These are phyloP conservation scores for Tremella yokohamensis DNA, from an alignment of 768 basidiomycete species.

Conservation along the genomic window DNA sequence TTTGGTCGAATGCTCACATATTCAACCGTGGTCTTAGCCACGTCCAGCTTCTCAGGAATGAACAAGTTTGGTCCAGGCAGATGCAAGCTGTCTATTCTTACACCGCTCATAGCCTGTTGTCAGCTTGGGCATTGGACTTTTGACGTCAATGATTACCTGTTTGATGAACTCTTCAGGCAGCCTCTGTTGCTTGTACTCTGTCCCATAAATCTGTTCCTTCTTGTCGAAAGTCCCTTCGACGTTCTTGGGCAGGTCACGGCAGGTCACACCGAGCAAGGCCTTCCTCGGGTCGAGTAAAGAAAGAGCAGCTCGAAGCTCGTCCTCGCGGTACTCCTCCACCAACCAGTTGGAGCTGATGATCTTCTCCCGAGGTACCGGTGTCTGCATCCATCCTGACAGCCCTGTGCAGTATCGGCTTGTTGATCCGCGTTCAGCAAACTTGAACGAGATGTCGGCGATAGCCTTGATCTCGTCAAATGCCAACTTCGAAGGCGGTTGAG, in stretches of 20 bases:
- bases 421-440: constrained; percentile 77
- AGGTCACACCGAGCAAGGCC: constrained; percentile 74
- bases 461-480: constrained; percentile 72
- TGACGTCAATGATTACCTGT: constrained; percentile 43
- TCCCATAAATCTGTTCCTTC: constrained; percentile 88
- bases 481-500: constrained; percentile 54
- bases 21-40: constrained; percentile 67
- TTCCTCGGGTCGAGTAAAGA: constrained; percentile 64
- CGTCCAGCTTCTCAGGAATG: constrained; percentile 78
- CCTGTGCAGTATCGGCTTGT: constrained; percentile 76
- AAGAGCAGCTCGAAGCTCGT: constrained; percentile 55
- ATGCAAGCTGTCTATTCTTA: constrained; percentile 59
- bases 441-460: constrained; percentile 71
- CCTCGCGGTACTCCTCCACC: constrained; percentile 69
- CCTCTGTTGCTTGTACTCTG: constrained; percentile 66
- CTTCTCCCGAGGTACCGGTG: constrained; percentile 76
- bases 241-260: constrained; percentile 63
- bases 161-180: constrained; percentile 60
- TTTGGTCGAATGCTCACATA: constrained; percentile 55
- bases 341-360: constrained; percentile 69
- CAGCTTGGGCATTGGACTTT: constrained; percentile 7
- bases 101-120: constrained; percentile 61
- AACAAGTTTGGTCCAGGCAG: constrained; percentile 86
- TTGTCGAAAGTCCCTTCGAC: constrained; percentile 55
- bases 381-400: constrained; percentile 69